These are phyloP conservation scores for Leccinum variicolor DNA, from an alignment of 768 basidiomycete species.

Conservation along the genomic window DNA sequence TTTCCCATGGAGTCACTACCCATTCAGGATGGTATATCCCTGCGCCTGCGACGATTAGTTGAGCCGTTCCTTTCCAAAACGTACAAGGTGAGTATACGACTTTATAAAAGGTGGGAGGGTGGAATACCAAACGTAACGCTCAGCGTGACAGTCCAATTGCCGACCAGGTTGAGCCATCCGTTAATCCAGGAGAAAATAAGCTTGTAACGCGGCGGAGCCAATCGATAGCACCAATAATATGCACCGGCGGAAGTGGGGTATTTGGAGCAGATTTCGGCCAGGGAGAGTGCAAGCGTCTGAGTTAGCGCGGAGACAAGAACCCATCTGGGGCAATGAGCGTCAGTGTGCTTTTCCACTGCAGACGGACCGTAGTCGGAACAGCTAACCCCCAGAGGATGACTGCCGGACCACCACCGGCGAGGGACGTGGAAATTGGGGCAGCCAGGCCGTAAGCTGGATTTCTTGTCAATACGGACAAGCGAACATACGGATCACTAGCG, in stretches of 20 bases:
- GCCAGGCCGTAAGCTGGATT: conserved; percentile 50
- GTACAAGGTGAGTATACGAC: background rate
- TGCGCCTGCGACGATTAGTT: conserved; percentile 56
- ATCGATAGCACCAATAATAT: conserved; percentile 65
- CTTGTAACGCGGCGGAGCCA: conserved; percentile 50
- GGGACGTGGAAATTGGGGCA: conserved; percentile 53
- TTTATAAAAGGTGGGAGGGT: background rate
- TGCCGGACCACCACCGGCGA: conserved; percentile 52
- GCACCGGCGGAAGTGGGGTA: conserved; percentile 62
- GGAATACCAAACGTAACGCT: conserved; percentile 56
- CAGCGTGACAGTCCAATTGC: conserved; percentile 66
- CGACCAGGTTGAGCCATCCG: conserved; percentile 67
- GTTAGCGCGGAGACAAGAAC: conserved; percentile 48
- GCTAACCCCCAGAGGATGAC: conserved; percentile 58
- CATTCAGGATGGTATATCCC: conserved; percentile 58
- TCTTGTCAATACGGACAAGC: conserved; percentile 4
- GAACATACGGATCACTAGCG: background rate
- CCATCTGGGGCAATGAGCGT: conserved; percentile 36
- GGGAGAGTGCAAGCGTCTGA: conserved; percentile 47
- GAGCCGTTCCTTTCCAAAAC: conserved; percentile 46
- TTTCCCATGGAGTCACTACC: conserved; percentile 58
- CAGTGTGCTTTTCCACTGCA: background rate
- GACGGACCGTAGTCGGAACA: background rate
- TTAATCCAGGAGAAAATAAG: conserved; percentile 61
- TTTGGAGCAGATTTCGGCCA: conserved; percentile 58